phyloP scores from a whole-genome alignment of 805 yeast species.

The Wickerhamiella vanderwaltii region DNA sequence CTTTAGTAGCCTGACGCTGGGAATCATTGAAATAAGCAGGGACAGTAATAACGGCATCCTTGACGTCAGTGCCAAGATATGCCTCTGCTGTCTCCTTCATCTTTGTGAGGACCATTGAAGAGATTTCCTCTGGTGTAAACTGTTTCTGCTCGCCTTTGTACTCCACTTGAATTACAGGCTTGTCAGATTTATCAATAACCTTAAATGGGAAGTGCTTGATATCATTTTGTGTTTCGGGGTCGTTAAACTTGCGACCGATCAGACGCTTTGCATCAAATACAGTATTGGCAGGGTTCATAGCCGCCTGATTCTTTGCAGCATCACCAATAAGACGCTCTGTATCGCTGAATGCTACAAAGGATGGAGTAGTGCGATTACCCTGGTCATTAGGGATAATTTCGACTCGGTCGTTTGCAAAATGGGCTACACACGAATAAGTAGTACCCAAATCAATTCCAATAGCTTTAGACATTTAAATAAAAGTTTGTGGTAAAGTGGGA shows the following conservation, averaged over 20 bases:
- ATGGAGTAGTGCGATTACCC: constrained; percentile 97
- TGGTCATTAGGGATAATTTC: constrained; percentile 95
- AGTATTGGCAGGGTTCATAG: constrained; percentile 88
- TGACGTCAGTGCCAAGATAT: constrained; percentile 70
- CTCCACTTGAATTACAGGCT: constrained; percentile 80
- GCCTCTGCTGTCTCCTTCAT: constrained; percentile 93
- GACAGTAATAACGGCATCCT: constrained; percentile 89
- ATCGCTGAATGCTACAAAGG: constrained; percentile 92
- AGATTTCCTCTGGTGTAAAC: constrained; percentile 88
- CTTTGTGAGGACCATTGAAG: constrained; percentile 81
- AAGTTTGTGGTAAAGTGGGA: not conserved
- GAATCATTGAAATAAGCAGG: constrained; percentile 97
- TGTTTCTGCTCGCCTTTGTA: constrained; percentile 76
- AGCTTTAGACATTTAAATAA: constrained; percentile 11
- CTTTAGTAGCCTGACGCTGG: constrained; percentile 97
- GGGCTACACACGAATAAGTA: constrained; percentile 96
- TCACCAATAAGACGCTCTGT: constrained; percentile 92
- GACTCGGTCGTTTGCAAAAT: constrained; percentile 70
- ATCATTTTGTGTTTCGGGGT: constrained; percentile 41
- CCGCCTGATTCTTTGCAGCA: constrained; percentile 98
- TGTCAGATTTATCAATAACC: constrained; percentile 63
- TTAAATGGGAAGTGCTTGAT: constrained; percentile 83
- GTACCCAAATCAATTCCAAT: constrained; percentile 44
- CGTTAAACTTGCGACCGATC: constrained; percentile 48
- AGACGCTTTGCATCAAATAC: constrained; percentile 93